phyloP scores from a whole-genome alignment of 805 yeast species.

The Ascoidea asiatica region DNA sequence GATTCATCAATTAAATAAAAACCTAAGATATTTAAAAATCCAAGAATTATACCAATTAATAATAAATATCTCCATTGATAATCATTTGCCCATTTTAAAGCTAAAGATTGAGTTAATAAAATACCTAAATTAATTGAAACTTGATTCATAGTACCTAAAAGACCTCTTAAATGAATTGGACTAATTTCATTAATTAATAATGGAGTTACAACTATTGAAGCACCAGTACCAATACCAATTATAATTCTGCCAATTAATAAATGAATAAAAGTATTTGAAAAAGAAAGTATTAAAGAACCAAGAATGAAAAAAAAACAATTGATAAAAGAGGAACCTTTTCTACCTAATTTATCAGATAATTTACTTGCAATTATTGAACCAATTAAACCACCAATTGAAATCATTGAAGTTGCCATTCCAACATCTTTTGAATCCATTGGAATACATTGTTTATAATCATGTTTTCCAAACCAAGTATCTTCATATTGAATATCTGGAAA shows the following conservation, averaged over 20 bases:
- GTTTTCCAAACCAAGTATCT: slow-evolving; percentile 27
- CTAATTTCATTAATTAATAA: slow-evolving; percentile 69
- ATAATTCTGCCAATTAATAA: slow-evolving; percentile 59
- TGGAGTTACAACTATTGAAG: slow-evolving; percentile 76
- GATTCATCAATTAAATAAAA: slow-evolving; percentile 48
- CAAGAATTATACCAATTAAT: slow-evolving; percentile 44
- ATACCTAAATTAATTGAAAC: slow-evolving; percentile 80
- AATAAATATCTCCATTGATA: slow-evolving; percentile 64
- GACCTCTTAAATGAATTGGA: slow-evolving; percentile 56
- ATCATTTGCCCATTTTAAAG: slow-evolving; percentile 52
- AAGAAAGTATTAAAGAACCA: slow-evolving; percentile 52
- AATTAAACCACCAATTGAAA: slow-evolving; percentile 72
- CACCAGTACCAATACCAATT: slow-evolving; percentile 81
- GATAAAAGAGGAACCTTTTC: slow-evolving; percentile 36
- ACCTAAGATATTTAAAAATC: slow-evolving; percentile 31
- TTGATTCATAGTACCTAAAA: slow-evolving; percentile 84
- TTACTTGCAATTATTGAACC: slow-evolving; percentile 61
- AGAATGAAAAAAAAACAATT: slow-evolving; percentile 38
- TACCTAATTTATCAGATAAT: slow-evolving; percentile 53
- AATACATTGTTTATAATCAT: slow-evolving; percentile 30
- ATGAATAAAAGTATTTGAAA: slow-evolving; percentile 25
- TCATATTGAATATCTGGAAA: slow-evolving; percentile 16
- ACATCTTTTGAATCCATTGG: slow-evolving; percentile 40
- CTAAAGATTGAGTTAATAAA: slow-evolving; percentile 61
- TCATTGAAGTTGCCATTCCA: slow-evolving; percentile 67